phyloP scores from a whole-genome alignment of 1,139 yeast species.

The Suhomyces atakaporum region DNA sequence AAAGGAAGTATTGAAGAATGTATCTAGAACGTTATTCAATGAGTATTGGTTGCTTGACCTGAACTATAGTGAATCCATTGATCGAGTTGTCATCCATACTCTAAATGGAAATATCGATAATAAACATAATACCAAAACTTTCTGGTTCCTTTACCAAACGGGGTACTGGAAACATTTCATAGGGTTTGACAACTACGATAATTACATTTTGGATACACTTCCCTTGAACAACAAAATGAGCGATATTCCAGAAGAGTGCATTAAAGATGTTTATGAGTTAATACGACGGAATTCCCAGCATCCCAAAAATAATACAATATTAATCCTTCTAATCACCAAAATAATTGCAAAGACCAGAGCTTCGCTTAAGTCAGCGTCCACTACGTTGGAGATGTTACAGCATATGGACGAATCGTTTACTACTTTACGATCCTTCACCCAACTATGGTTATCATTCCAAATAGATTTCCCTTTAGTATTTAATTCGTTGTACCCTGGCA shows the following conservation, averaged over 20 bases:
- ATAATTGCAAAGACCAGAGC: conserved; percentile 11
- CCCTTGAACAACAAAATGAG: conserved; percentile 18
- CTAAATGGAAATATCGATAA: conserved; percentile 20
- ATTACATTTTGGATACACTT: conserved; percentile 23
- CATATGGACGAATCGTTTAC: conserved; percentile 15
- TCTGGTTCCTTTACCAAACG: conserved; percentile 31
- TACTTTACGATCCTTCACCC: conserved; percentile 17
- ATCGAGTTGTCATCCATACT: conserved; percentile 15
- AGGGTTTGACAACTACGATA: conserved; percentile 15
- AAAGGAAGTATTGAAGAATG: conserved; percentile 9
- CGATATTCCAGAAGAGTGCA: conserved; percentile 1
- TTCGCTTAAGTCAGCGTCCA: conserved; percentile 1
- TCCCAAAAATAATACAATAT: conserved; percentile 25
- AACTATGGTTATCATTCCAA: conserved; percentile 32
- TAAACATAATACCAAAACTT: conserved; percentile 18
- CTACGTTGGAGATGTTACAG: conserved; percentile 14
- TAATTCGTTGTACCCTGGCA: conserved; percentile 35
- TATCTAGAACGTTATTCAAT: conserved; percentile 22
- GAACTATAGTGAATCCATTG: conserved; percentile 19
- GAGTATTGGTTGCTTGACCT: conserved; percentile 34
- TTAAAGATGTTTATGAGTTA: conserved; percentile 14
- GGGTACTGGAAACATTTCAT: conserved; percentile 38
- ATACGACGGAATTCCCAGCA: conserved; percentile 25
- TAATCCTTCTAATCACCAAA: conserved; percentile 20
- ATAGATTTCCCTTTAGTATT: conserved; percentile 23